These are phyloP conservation scores for Tremellales sp. DNA, from an alignment of 1,284 basidiomycete species.

Conservation along the genomic window DNA sequence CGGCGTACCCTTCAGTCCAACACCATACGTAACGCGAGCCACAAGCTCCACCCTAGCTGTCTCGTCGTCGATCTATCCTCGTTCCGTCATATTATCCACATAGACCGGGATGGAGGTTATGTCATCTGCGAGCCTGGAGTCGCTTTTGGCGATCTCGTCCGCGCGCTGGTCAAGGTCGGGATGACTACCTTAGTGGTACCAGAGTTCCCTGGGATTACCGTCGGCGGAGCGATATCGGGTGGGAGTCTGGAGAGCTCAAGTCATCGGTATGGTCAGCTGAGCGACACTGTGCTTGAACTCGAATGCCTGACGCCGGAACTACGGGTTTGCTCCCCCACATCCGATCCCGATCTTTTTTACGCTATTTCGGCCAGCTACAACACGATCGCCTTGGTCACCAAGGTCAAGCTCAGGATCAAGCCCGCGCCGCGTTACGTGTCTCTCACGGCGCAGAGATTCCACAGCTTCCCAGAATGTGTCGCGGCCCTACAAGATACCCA, in stretches of 20 bases:
- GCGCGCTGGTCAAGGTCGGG: slow-evolving; percentile 6
- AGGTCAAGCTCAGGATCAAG: slow-evolving; percentile 7
- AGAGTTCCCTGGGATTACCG: slow-evolving; percentile 11
- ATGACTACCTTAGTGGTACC: slow-evolving; percentile 9
- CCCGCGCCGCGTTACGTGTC: slow-evolving; percentile 7
- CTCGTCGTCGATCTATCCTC: slow-evolving; percentile 12
- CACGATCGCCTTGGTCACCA: slow-evolving; percentile 10
- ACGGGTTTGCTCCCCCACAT: slow-evolving; percentile 1
- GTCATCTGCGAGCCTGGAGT: slow-evolving; percentile 12
- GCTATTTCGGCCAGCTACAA: slow-evolving; percentile 18
- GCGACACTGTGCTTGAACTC: slow-evolving; percentile 12
- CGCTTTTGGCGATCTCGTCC: slow-evolving; percentile 6
- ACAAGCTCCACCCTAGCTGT: slow-evolving; percentile 4
- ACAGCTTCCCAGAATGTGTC: slow-evolving; percentile 1
- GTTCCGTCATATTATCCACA: slow-evolving; percentile 9
- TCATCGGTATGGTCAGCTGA: slow-evolving; percentile 10
- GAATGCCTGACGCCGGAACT: slow-evolving; percentile 11
- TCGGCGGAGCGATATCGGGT: slow-evolving; percentile 14
- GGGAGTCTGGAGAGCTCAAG: slow-evolving; percentile 12
- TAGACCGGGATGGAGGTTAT: slow-evolving; percentile 4
- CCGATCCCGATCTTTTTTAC: slow-evolving; percentile 14
- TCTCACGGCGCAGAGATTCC: slow-evolving; percentile 1
- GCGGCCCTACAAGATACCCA: neutral
- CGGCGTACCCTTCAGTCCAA: slow-evolving; percentile 9
- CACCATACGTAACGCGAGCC: slow-evolving; percentile 13